A percentile compares a stretch with the other conserved stretches of the same genome.
phyloP scores from a whole-genome alignment of 441 rosid genomes.

The Geranium incanum region DNA sequence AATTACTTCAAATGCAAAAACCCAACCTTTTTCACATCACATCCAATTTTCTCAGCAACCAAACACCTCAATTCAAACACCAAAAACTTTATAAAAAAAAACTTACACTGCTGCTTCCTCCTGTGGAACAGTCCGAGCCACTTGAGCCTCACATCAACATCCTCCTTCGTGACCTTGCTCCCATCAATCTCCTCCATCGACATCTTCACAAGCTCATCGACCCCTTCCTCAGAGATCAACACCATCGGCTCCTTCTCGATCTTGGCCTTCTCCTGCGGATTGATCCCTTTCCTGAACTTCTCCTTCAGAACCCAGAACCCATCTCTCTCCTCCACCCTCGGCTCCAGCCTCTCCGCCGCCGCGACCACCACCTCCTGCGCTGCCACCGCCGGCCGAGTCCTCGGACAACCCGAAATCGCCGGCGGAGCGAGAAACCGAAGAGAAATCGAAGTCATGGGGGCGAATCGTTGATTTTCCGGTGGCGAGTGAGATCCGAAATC shows the following conservation, averaged over 20 bases:
- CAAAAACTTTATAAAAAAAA: too few relatives aligned
- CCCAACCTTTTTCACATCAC: too few relatives aligned
- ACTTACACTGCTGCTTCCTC: slow-evolving; percentile 79
- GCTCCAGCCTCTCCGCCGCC: slow-evolving; percentile 58
- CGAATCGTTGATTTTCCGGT: background rate
- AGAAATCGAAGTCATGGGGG: slow-evolving; percentile 41
- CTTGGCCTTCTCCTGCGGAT: slow-evolving; percentile 82
- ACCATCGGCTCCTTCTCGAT: slow-evolving; percentile 79
- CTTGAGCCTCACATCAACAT: slow-evolving; percentile 80
- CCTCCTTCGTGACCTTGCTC: slow-evolving; percentile 50
- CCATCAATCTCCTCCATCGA: slow-evolving; percentile 70
- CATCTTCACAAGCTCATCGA: slow-evolving; percentile 59
- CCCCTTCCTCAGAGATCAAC: slow-evolving; percentile 64
- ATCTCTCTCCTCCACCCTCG: slow-evolving; percentile 65
- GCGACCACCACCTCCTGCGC: slow-evolving; percentile 48
- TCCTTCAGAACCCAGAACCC: slow-evolving; percentile 77
- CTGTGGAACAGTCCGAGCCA: slow-evolving; percentile 97
- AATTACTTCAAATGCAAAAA: too few relatives aligned
- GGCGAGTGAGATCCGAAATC: slow-evolving; percentile 4
- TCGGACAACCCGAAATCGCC: slow-evolving; percentile 20
- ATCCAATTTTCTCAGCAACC: too few relatives aligned
- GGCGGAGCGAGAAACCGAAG: slow-evolving; percentile 40
- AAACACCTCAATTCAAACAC: too few relatives aligned
- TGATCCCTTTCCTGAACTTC: slow-evolving; percentile 71
- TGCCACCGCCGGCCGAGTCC: slow-evolving; percentile 36